Evolutionary conservation across 345 rosid genomes (phyloP).

Genomic region (Syzygium aromaticum): DNA sequence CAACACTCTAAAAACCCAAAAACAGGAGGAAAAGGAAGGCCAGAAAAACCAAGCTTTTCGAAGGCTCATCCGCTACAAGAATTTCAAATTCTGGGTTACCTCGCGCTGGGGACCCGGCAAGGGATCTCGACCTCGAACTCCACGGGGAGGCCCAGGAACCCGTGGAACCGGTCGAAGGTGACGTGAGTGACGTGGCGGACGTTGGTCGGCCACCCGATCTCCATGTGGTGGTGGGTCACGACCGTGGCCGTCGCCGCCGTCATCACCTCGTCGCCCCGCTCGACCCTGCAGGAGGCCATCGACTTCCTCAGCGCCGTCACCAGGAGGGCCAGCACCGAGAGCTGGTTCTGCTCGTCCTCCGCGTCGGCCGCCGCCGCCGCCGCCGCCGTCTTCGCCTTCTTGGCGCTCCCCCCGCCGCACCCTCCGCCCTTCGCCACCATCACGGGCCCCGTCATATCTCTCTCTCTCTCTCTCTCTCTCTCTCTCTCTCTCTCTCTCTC

Average conservation of each 20-base stretch:
- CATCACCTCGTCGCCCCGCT: constrained; percentile 43
- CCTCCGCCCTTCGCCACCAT: constrained; percentile 81
- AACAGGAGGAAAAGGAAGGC: neutral
- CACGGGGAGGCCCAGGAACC: constrained; percentile 85
- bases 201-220: constrained; percentile 91
- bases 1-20: neutral
- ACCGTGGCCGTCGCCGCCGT: constrained; percentile 17
- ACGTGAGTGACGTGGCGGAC: constrained; percentile 87
- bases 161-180: constrained; percentile 89
- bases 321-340: constrained; percentile 54
- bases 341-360: constrained; percentile 65
- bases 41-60: neutral
- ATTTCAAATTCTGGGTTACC: constrained; percentile 25
- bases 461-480: neutral
- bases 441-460: constrained; percentile 69
- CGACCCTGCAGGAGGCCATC: constrained; percentile 74
- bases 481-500: neutral
- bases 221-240: constrained; percentile 32
- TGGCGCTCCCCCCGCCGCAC: constrained; percentile 42
- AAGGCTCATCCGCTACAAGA: neutral
- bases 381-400: constrained; percentile 15
- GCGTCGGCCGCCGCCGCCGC: constrained; percentile 8
- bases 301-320: constrained; percentile 78
- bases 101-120: constrained; percentile 88
- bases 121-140: constrained; percentile 97